Base-by-base conservation (phyloP, 257 asterid species). In the Fraxinus cuspidata region DNA sequence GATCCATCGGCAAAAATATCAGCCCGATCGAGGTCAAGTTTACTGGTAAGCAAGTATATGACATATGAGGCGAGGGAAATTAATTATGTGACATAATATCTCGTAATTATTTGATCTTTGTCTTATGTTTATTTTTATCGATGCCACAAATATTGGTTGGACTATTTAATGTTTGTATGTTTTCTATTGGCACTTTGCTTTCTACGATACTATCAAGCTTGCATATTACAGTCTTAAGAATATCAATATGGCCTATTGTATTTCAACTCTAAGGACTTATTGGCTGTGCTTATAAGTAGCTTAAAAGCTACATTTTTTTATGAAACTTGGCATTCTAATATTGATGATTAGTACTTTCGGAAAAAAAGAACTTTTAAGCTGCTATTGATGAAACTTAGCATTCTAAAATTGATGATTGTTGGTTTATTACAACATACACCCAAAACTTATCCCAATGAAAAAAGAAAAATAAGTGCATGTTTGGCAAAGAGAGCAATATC, bases 21-120 rank as follows among this genome's bases (percentile, higher is more conserved):
- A 95, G 86, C 82, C 92, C 97, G 0, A 89, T 95, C 77, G 99
- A 91, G 85, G 92, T 95, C 8, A 93, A 95, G 79, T 95, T 95
- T 85, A 95, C 99, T 56, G 99, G 99, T 28, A 95, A 95, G 73
- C 96, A 90, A 74, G 82, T 74, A 1, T 95, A 84, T 75, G 99
- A 95, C 66, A 81, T 91, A 92, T 94, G 81, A 92, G 78, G 35
- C 11, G 78, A 38, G 27, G n/a, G 34, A n/a, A 23, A 56, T 56
- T 19, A 19, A 19, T 56, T 21, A n/a, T 11, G 34, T 63, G 68
- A 25, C 68, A 3, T 1, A 2, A 21, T 63, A 53, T 63, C 32
- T 63, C 31, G 68, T 23, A 63, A 63, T 63, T 63, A 63, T 7
- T 25, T 11, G 32, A 23, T 8, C 32, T 23, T 63, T 1, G 7